Percentiles rank a stretch among this genome's conserved stretches.
Evolutionary conservation across 805 yeast species (phyloP).

Genomic region (Wickerhamiella qilinensis): DNA sequence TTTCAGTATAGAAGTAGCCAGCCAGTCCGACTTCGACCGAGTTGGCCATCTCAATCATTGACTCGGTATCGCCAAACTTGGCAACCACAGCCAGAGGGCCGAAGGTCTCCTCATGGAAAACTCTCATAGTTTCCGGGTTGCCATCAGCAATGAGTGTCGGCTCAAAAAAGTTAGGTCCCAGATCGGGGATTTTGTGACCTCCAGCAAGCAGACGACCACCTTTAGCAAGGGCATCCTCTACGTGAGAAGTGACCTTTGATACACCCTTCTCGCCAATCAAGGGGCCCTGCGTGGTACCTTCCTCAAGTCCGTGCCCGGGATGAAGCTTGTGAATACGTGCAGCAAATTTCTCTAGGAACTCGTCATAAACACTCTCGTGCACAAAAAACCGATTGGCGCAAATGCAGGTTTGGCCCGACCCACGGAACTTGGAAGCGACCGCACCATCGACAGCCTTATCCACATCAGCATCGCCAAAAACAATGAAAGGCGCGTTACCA

Average conservation of each 20-base stretch:
- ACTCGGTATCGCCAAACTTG: slow-evolving; percentile 46
- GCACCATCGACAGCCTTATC: slow-evolving; percentile 54
- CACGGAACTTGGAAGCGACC: slow-evolving; percentile 52
- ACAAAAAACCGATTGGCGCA: slow-evolving; percentile 61
- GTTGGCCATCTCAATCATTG: slow-evolving; percentile 48
- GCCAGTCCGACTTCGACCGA: slow-evolving; percentile 59
- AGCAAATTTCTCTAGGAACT: slow-evolving; percentile 35
- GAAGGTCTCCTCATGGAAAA: slow-evolving; percentile 59
- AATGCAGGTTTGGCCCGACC: slow-evolving; percentile 69
- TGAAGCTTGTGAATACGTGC: slow-evolving; percentile 29
- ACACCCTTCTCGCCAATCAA: slow-evolving; percentile 49
- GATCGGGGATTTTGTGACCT: slow-evolving; percentile 35
- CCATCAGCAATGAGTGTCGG: slow-evolving; percentile 54
- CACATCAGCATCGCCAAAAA: slow-evolving; percentile 57
- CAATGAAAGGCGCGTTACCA: slow-evolving; percentile 67
- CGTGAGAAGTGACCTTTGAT: slow-evolving; percentile 42
- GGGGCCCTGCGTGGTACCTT: slow-evolving; percentile 59
- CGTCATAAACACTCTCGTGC: slow-evolving; percentile 48
- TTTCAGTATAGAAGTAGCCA: slow-evolving; percentile 51
- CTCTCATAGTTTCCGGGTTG: slow-evolving; percentile 33
- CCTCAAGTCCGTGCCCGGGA: slow-evolving; percentile 48
- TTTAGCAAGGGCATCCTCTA: slow-evolving; percentile 45
- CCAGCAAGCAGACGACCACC: slow-evolving; percentile 54
- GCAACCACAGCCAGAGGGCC: slow-evolving; percentile 67
- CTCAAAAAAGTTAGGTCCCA: slow-evolving; percentile 51